Evolutionary conservation across 164 flowering plant species (phyloP).

Genomic region (Buxus sempervirens): DNA sequence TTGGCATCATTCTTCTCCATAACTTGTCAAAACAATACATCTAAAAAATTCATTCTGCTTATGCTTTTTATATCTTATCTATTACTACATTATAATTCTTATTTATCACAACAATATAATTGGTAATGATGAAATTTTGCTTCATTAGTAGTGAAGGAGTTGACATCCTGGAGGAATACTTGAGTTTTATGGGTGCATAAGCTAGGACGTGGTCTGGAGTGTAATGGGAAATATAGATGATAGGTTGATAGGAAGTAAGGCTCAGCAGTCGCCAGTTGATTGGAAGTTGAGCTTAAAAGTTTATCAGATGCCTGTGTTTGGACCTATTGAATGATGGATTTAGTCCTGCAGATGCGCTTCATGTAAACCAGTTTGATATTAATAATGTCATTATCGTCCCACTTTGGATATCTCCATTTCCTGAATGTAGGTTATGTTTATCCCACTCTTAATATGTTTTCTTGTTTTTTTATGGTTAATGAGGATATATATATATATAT

Average conservation of each 20-base stretch:
- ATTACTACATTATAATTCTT: too few relatives aligned
- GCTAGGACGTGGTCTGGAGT: neutral
- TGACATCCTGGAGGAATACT: neutral
- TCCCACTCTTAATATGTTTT: too few relatives aligned
- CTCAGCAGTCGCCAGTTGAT: neutral
- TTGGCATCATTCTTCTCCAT: constrained; percentile 1
- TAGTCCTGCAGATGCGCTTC: neutral
- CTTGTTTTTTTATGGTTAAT: too few relatives aligned
- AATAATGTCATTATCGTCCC: neutral
- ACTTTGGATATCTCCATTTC: neutral
- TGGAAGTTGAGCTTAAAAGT: neutral
- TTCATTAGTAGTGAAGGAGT: neutral
- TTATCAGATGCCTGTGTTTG: neutral
- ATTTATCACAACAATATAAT: neutral
- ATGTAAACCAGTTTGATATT: neutral
- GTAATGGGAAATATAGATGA: neutral
- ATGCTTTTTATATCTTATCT: neutral
- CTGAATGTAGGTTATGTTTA: neutral
- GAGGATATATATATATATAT: too few relatives aligned
- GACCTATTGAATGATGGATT: neutral
- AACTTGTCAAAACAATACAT: too few relatives aligned
- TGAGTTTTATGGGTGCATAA: neutral
- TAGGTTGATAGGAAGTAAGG: neutral
- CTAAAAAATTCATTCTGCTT: too few relatives aligned
- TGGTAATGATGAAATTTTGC: too few relatives aligned